phyloP scores from a whole-genome alignment of 495 filamentous ascomycete genomes.

The Hypoxylon crocopeplum region DNA sequence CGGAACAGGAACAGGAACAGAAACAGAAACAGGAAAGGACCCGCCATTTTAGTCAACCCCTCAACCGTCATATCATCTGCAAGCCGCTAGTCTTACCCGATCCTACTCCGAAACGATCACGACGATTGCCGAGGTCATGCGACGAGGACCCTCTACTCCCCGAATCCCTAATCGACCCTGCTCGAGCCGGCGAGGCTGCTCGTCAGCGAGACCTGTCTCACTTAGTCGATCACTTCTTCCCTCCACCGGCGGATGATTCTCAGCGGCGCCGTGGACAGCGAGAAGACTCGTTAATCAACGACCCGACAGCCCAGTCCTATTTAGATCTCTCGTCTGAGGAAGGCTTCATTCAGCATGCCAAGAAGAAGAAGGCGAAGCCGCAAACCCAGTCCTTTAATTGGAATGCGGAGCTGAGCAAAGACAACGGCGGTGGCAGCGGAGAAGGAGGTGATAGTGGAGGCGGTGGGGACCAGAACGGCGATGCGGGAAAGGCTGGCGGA shows the following conservation, averaged over 20 bases:
- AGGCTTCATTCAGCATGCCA: constrained; percentile 51
- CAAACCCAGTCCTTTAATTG: constrained; percentile 19
- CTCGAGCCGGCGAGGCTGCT: constrained; percentile 25
- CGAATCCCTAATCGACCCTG: constrained; percentile 15
- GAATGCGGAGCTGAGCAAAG: too few species aligned
- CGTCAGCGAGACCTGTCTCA: constrained; percentile 27
- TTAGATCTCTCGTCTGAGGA: constrained; percentile 56
- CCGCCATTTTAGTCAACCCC: constrained; percentile 3
- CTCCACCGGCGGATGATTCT: constrained; percentile 19
- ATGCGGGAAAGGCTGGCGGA: constrained; percentile 33
- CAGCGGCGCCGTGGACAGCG: constrained; percentile 22
- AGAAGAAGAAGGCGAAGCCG: constrained; percentile 49
- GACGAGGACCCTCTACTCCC: constrained; percentile 6
- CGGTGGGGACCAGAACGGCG: constrained; percentile 41
- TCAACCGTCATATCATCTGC: neutral
- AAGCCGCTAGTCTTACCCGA: constrained; percentile 33
- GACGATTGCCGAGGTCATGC: constrained; percentile 18
- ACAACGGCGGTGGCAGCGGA: constrained; percentile 15
- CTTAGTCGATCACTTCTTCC: constrained; percentile 23
- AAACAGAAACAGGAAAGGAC: constrained; percentile 39
- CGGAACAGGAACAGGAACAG: too few species aligned
- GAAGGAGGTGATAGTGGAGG: constrained; percentile 39
- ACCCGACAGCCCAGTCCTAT: constrained; percentile 42
- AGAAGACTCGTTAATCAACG: constrained; percentile 34
- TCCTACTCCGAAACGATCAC: constrained; percentile 39